Base-by-base conservation (phyloP, 1,284 basidiomycete species). In the Stereum hirsutum region DNA sequence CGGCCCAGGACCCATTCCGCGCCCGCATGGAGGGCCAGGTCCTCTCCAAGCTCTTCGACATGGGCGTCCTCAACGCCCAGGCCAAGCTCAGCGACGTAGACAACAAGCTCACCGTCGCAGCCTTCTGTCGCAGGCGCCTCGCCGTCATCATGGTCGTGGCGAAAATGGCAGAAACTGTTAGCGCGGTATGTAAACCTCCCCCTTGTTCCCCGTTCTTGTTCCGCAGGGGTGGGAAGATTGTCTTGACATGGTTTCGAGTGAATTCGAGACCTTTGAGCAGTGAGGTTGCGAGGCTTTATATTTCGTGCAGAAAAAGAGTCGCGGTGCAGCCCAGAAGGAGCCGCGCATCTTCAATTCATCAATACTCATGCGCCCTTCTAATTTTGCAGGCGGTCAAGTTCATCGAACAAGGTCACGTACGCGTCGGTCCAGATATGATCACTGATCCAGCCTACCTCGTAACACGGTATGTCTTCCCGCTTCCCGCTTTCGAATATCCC, bases 381-480 rank as follows among this genome's bases (percentile, higher is more conserved):
- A 19, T n/a, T 24, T 26, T 20, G 4, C 24, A 94, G 91, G 96
- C 95, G 7, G 90, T 89, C 37, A 90, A 89, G 57, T 98, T 96
- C 59, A 89, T 99, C 51, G 96, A 99, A 62, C 95, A 99, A 63
- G 96, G 96, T 0, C 95, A 99, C 63, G 83, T 99, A 51, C 83
- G 96, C 26, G 93, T 99, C 11, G 96, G 96, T 5, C 92, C 96
- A 21, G 90, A 97, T 55, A 89, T 90, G 0, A 83, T 99, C 56
- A 95, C 89, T 0, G 96, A 99, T 62, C 96, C 96, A 2, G 96
- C 95, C 1, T 98, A 88, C 66, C 75, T 99, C 46, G 93, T 99
- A 50, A 96, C 94, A 20, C 74, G 93, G 78, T 80, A 53, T 35
- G 69, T 53, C 25, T 35, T 35, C 24, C n/a, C n/a, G n/a, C n/a